Percentiles rank a stretch among this genome's conserved stretches.
Evolutionary conservation across 2,329 filamentous ascomycete species (phyloP).

Genomic region (Calonectria fujianensis): DNA sequence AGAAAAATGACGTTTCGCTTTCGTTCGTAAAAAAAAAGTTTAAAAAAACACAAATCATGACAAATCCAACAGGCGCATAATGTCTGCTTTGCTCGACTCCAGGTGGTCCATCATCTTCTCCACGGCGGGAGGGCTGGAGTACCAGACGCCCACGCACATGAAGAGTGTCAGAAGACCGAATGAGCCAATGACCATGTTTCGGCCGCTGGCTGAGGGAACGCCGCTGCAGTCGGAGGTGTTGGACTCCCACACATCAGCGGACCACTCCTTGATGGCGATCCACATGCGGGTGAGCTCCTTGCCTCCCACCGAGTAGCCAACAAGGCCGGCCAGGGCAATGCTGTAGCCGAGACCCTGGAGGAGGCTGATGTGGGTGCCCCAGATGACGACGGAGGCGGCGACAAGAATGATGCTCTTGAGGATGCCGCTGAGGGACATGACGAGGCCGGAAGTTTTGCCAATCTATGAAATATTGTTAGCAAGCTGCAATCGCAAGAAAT

Average conservation of each 20-base stretch:
- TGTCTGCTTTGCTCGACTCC: slow-evolving; percentile 21
- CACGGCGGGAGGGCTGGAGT: slow-evolving; percentile 16
- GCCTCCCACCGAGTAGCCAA: slow-evolving; percentile 69
- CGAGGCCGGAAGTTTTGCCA: slow-evolving; percentile 89
- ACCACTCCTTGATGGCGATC: slow-evolving; percentile 51
- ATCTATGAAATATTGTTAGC: slow-evolving; percentile 72
- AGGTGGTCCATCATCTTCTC: slow-evolving; percentile 20
- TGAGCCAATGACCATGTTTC: slow-evolving; percentile 49
- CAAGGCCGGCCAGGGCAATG: slow-evolving; percentile 75
- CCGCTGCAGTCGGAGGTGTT: slow-evolving; percentile 45
- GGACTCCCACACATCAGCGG: slow-evolving; percentile 46
- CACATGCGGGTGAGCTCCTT: slow-evolving; percentile 57
- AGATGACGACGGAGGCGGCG: slow-evolving; percentile 84
- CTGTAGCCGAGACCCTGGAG: slow-evolving; percentile 87
- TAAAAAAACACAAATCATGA: slow-evolving; percentile 10
- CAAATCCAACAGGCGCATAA: slow-evolving; percentile 28
- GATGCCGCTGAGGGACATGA: slow-evolving; percentile 90
- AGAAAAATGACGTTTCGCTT: slow-evolving; percentile 19
- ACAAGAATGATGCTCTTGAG: slow-evolving; percentile 93
- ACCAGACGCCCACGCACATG: slow-evolving; percentile 29
- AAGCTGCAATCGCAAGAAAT: background rate
- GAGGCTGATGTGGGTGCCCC: slow-evolving; percentile 81
- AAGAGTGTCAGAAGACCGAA: slow-evolving; percentile 51
- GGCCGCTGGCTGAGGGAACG: slow-evolving; percentile 45
- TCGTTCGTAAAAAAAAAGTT: slow-evolving; percentile 5